A percentile compares a stretch with the other conserved stretches of the same genome.
phyloP scores from a whole-genome alignment of 2,329 filamentous ascomycete species.

The Dactylellina parvicollis region DNA sequence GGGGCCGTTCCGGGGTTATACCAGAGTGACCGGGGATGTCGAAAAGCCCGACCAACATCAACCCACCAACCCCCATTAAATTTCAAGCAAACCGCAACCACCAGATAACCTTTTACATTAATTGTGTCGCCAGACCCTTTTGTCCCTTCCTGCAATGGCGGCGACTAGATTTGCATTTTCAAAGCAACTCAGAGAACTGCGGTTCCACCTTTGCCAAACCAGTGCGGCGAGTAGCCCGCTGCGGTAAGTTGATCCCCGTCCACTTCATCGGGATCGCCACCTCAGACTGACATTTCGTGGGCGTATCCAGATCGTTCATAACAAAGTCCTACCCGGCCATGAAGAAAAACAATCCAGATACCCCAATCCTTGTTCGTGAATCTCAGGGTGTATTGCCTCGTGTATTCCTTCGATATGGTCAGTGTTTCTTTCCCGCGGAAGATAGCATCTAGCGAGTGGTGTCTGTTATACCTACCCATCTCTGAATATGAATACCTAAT shows the following conservation, averaged over 20 bases:
- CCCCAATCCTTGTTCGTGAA: slow-evolving; percentile 93
- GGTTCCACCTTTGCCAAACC: slow-evolving; percentile 97
- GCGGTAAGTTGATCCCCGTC: slow-evolving; percentile 68
- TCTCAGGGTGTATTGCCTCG: slow-evolving; percentile 83
- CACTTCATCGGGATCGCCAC: slow-evolving; percentile 3
- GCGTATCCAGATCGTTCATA: slow-evolving; percentile 77
- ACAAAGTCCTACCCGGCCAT: slow-evolving; percentile 93
- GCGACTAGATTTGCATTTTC: slow-evolving; percentile 90
- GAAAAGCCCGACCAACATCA: no score
- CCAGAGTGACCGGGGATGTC: no score
- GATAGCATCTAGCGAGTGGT: no score
- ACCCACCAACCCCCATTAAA: no score
- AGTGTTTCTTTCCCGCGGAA: slow-evolving; percentile 59
- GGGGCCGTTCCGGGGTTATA: no score
- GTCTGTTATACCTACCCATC: no score
- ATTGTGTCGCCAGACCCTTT: background rate
- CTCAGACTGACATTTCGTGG: slow-evolving; percentile 11
- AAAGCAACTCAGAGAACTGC: slow-evolving; percentile 88
- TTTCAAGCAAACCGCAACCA: no score
- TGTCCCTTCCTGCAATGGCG: slow-evolving; percentile 68
- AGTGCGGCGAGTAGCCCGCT: slow-evolving; percentile 88
- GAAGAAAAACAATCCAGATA: slow-evolving; percentile 98
- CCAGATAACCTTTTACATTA: no score
- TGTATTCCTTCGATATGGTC: slow-evolving; percentile 93
- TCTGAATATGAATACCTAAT: background rate